Evolutionary conservation across 768 basidiomycete species (phyloP).

Genomic region (Lactarius trivialis): DNA sequence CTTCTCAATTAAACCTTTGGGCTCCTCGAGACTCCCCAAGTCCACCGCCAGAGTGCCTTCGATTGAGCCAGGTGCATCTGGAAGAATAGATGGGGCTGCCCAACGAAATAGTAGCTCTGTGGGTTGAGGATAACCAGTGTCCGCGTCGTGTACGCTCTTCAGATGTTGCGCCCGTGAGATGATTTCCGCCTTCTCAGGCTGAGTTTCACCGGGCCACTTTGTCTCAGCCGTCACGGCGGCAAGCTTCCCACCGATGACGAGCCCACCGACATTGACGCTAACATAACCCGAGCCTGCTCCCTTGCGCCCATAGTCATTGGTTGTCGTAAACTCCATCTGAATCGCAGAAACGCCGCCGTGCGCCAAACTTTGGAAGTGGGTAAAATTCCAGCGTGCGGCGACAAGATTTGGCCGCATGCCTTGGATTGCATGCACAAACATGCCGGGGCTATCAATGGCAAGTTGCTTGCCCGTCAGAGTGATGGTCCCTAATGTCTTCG

Average conservation of each 20-base stretch:
- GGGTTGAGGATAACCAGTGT: slow-evolving; percentile 79
- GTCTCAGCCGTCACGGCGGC: slow-evolving; percentile 75
- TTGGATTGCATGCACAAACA: slow-evolving; percentile 95
- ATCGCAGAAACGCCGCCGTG: slow-evolving; percentile 76
- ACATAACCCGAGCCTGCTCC: slow-evolving; percentile 79
- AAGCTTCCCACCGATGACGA: slow-evolving; percentile 77
- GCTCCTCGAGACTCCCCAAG: slow-evolving; percentile 49
- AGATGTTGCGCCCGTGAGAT: slow-evolving; percentile 63
- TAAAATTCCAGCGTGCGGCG: slow-evolving; percentile 94
- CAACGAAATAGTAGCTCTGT: slow-evolving; percentile 65
- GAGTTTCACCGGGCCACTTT: slow-evolving; percentile 59
- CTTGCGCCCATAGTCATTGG: slow-evolving; percentile 66
- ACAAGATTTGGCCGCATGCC: slow-evolving; percentile 96
- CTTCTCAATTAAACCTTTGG: slow-evolving; percentile 80
- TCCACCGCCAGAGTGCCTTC: slow-evolving; percentile 51
- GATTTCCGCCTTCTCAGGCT: slow-evolving; percentile 39
- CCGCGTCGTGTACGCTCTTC: slow-evolving; percentile 54
- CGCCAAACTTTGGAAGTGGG: slow-evolving; percentile 73
- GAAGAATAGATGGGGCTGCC: slow-evolving; percentile 60
- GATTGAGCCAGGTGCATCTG: slow-evolving; percentile 45
- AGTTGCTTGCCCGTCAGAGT: slow-evolving; percentile 58
- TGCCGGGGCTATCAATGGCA: slow-evolving; percentile 56
- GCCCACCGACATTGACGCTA: slow-evolving; percentile 76
- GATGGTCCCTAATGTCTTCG: slow-evolving; percentile 56
- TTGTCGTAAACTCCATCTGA: slow-evolving; percentile 95